These are phyloP conservation scores for Saccharomyces hybrid DNA, from an alignment of 1,139 yeast species.

Conservation along the genomic window DNA sequence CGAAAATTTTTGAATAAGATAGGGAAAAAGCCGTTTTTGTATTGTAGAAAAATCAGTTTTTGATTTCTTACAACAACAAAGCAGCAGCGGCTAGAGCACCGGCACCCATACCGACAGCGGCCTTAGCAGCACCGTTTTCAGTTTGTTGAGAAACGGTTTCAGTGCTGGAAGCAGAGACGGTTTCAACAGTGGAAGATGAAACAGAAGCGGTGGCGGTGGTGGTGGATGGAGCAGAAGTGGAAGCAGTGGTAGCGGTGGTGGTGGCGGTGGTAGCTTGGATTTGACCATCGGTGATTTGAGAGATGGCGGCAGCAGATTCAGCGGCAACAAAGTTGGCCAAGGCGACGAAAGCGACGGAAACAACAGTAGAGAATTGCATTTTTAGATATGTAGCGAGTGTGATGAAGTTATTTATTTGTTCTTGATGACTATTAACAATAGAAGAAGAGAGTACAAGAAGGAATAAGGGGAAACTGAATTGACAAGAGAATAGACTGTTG, in stretches of 20 bases:
- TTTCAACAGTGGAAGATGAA: background rate
- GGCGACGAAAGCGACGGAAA: too few relatives aligned
- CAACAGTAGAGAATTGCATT: too few relatives aligned
- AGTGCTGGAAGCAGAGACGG: background rate
- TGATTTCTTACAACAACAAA: slow-evolving; percentile 8
- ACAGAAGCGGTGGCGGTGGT: background rate
- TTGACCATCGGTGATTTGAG: too few relatives aligned
- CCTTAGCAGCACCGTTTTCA: too few relatives aligned
- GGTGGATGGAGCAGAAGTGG: slow-evolving; percentile 21
- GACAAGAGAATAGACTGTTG: background rate
- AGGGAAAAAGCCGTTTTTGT: background rate
- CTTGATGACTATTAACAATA: background rate
- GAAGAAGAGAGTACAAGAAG: background rate
- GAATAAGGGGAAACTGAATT: background rate
- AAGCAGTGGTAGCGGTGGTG: slow-evolving; percentile 25
- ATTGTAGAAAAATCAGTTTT: background rate
- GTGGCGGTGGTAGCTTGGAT: slow-evolving; percentile 18
- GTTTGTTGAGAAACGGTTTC: background rate
- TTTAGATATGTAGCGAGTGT: slow-evolving; percentile 20
- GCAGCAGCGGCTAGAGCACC: slow-evolving; percentile 6
- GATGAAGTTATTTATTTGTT: background rate
- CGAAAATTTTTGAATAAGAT: background rate
- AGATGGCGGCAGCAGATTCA: too few relatives aligned
- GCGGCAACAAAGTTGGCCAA: too few relatives aligned
- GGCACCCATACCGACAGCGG: too few relatives aligned